Evolutionary conservation across 306 rosid genomes (phyloP).

Genomic region (Begonia fuchsioides): DNA sequence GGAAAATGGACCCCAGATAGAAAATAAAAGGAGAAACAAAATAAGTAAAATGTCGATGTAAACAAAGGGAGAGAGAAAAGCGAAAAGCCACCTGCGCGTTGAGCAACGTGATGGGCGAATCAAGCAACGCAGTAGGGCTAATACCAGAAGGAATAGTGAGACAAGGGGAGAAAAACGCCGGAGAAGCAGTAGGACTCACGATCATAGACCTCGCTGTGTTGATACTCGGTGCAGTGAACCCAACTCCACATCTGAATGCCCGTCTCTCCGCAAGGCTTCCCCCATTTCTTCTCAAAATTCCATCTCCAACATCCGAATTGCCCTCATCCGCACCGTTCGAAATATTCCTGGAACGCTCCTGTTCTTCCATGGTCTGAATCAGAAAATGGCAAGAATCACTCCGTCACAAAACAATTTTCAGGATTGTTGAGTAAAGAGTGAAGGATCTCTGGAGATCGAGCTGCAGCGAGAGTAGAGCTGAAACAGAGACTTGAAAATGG

Average conservation of each 20-base stretch:
- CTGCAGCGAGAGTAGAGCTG: no score
- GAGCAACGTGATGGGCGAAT: slow-evolving; percentile 60
- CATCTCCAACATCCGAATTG: neutral
- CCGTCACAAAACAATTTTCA: no score
- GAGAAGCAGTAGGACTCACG: slow-evolving; percentile 19
- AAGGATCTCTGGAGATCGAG: no score
- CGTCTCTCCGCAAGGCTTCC: slow-evolving; percentile 48
- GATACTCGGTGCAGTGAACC: slow-evolving; percentile 44
- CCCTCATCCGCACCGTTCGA: neutral
- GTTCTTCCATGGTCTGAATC: slow-evolving; percentile 5
- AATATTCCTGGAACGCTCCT: neutral
- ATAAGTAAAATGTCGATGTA: neutral
- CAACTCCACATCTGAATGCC: slow-evolving; percentile 25
- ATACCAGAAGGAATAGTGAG: slow-evolving; percentile 56
- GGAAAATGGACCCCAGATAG: no score
- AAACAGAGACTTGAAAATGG: no score
- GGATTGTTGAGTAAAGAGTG: no score
- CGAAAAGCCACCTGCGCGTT: slow-evolving; percentile 35
- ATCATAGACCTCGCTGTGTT: slow-evolving; percentile 26
- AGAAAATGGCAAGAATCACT: no score
- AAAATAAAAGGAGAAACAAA: neutral
- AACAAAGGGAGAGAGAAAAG: neutral
- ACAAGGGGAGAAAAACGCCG: slow-evolving; percentile 29
- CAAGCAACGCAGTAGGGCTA: slow-evolving; percentile 65
- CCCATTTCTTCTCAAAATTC: slow-evolving; percentile 2